Evolutionary conservation across 768 basidiomycete genomes (phyloP), one percentile per base, ranked within the genome.

Genomic region (Tephrocybe sp.): DNA sequence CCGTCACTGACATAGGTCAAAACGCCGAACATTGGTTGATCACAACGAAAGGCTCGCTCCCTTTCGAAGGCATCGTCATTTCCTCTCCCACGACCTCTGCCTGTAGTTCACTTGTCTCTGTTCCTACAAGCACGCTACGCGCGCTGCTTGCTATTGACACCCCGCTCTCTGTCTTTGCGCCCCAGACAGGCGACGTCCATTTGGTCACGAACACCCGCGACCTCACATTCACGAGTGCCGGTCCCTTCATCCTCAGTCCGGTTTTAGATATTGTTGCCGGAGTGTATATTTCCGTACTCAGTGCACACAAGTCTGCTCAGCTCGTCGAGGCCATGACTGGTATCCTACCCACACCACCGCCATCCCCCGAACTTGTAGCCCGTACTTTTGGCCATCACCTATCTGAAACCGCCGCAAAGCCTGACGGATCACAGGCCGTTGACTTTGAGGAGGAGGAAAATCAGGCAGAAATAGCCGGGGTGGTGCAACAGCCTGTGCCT

Each of bases 281-380:
- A 23, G 34, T 52, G 33, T 71, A 65, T 33, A 51, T 72, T 18
- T 67, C 70, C 9, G 61, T 78, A 8, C 58, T 73, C 25, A 69
- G 67, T 15, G 62, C 68, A 0, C 61, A 70, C 49, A 48, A 37
- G 5, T 51, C 58, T 43, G 54, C 64, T 51, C 39, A 53, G 46
- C 39, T 48, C 32, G 38, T 51, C 21, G 45, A 61, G 0, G 30
- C 34, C 5, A 34, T 51, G 26, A 40, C 48, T 2, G 55, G 58
- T n/a, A 46, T 51, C 21, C 58, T 74, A 7, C 73, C 70, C 4
- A 73, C 71, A 14, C 72, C 73, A 9, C 73, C 73, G 14, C 67
- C 66, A 7, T 73, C 73, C 30, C 73, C 74, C 8, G 61, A 58
- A 30, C 50, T 70, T 25, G 55, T 51, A 17, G 61, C 66, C 6